Conservation (phyloP, 1,284 basidiomycete genomes). For the Tausonia pullulans region DNA sequence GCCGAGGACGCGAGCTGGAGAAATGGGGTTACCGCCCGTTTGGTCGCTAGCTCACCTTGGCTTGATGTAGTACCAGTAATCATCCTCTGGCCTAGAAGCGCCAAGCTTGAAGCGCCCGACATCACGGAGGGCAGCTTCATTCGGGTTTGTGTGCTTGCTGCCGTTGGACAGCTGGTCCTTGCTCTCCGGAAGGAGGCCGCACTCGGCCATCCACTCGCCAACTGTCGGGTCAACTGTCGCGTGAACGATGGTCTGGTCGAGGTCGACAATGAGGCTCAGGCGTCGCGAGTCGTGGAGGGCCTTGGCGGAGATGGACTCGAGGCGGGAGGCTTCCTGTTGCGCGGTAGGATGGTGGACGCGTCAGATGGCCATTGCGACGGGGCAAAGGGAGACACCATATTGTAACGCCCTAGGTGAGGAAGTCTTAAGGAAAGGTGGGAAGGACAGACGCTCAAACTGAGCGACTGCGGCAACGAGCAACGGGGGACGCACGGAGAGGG, state of each 20-base stretch:
- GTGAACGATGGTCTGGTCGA: conserved; percentile 97
- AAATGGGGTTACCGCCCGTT: neutral
- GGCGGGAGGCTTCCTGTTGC: conserved; percentile 70
- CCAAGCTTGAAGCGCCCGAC: conserved; percentile 60
- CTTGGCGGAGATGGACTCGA: conserved; percentile 69
- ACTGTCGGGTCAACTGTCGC: conserved; percentile 98
- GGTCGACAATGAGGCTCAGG: conserved; percentile 90
- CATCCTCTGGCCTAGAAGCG: conserved; percentile 40
- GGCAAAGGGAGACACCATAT: conserved; percentile 23
- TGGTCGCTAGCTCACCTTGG: conserved; percentile 49
- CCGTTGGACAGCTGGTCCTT: conserved; percentile 7
- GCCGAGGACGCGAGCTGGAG: neutral
- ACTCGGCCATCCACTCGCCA: conserved; percentile 85
- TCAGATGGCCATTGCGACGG: conserved; percentile 39
- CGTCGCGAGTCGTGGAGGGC: conserved; percentile 64
- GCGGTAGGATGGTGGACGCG: conserved; percentile 59
- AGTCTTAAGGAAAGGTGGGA: neutral
- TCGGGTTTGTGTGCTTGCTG: conserved; percentile 49
- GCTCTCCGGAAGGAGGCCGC: conserved; percentile 17
- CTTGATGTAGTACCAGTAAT: conserved; percentile 95
- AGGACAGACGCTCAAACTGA: neutral
- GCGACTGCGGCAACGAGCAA: neutral
- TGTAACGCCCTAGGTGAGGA: neutral
- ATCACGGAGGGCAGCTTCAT: conserved; percentile 76
- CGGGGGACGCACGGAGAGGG: neutral